Evolutionary conservation across 805 yeast genomes (phyloP).

Genomic region (Ogataea paraovalis): DNA sequence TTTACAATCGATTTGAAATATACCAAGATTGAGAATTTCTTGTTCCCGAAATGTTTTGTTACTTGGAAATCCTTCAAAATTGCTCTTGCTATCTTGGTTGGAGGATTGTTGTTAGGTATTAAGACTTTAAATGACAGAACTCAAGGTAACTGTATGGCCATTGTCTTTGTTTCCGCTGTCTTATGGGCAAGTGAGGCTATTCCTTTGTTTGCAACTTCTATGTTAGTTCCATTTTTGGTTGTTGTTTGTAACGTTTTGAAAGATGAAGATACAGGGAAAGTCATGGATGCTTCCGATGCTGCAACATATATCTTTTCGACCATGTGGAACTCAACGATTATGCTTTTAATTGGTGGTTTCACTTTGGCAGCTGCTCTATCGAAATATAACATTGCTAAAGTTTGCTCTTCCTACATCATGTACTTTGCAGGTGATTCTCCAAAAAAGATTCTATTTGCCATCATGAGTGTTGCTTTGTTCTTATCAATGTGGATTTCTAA

Average conservation of each 20-base stretch:
- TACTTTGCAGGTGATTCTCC: slow-evolving; percentile 51
- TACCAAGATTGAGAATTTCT: slow-evolving; percentile 27
- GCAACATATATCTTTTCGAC: slow-evolving; percentile 42
- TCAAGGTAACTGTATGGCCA: slow-evolving; percentile 62
- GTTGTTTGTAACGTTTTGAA: slow-evolving; percentile 49
- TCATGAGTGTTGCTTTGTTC: slow-evolving; percentile 48
- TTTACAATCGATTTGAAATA: slow-evolving; percentile 13
- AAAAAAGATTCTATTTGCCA: slow-evolving; percentile 41
- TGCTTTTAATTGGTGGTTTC: slow-evolving; percentile 50
- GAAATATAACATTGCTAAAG: slow-evolving; percentile 49
- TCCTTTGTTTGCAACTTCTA: slow-evolving; percentile 46
- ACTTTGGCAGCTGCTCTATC: slow-evolving; percentile 53
- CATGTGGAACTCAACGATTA: slow-evolving; percentile 53
- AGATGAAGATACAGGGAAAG: slow-evolving; percentile 38
- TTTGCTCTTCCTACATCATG: slow-evolving; percentile 45
- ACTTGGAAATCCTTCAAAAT: slow-evolving; percentile 48
- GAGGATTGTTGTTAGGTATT: slow-evolving; percentile 51
- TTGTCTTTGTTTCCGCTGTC: slow-evolving; percentile 52
- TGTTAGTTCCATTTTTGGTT: slow-evolving; percentile 44
- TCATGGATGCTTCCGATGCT: slow-evolving; percentile 39
- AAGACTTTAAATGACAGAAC: slow-evolving; percentile 59
- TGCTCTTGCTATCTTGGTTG: slow-evolving; percentile 44
- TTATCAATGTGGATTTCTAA: slow-evolving; percentile 57
- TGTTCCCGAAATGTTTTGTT: slow-evolving; percentile 45
- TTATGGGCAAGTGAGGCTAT: slow-evolving; percentile 52